Base-by-base conservation (phyloP, 805 yeast species). In the Metschnikowia baotianmanensis region DNA sequence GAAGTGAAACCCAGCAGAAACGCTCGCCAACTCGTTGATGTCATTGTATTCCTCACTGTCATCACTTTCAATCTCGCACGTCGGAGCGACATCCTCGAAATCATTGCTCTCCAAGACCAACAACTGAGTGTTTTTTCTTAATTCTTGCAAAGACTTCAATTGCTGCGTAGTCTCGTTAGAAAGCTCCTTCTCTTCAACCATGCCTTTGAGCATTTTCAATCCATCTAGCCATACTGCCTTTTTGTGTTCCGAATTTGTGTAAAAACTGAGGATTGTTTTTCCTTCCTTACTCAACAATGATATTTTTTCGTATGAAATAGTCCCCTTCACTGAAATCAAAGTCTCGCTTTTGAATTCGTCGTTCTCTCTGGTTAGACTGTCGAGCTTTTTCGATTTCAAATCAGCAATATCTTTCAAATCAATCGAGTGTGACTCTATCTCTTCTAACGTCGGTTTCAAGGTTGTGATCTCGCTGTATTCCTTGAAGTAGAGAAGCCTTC, bases 151-250 rank as follows among this genome's bases (percentile, higher is more conserved):
- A 12, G 57, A 47, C 20, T 58, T 53, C 26, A 68, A 50, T 45
- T 69, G 74, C 20, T 54, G 54, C 15, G 61, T 59, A 6, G 75
- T 68, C 23, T 68, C 72, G 8, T 40, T 47, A 0, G 72, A 66
- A 23, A 69, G 58, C 25, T 62, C 59, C 13, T 63, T 64, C 1
- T 57, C 55, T 16, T 57, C 57, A 3, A 51, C 56, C 46, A 55
- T 50, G 5, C 69, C 70, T 45, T 61, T 63, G 48, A 69, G 64
- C 70, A 69, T 51, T 43, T 77, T 78, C 40, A 86, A 59, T 0
- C 95, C 96, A 61, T 87, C 95, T 25, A 83, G 64, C 95, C 95
- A 87, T 6, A 81, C 76, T 39, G 76, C 77, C 31, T 83, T 78
- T 35, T 78, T 73, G 34, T 82, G 86, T 47, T 76, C 74, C 1